Conservation (phyloP, 768 basidiomycete genomes). For the Trametes sanguinea region DNA sequence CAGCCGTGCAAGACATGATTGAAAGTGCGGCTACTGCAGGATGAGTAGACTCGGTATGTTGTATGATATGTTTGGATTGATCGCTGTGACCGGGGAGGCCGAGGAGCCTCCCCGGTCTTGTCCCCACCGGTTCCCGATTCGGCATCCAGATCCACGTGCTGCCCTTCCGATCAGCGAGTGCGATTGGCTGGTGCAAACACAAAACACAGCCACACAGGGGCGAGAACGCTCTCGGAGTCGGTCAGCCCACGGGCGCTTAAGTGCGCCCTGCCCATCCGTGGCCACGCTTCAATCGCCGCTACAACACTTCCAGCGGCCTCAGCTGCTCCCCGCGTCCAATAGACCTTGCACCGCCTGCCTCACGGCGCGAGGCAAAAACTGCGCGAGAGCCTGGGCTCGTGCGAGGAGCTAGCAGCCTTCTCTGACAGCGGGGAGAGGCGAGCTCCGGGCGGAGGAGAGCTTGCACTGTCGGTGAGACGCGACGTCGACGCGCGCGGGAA, state of each 20-base stretch:
- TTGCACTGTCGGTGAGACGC: background rate
- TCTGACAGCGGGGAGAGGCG: background rate
- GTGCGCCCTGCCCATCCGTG: background rate
- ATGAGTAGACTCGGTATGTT: too few relatives aligned
- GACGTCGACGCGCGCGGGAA: background rate
- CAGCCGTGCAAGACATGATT: too few relatives aligned
- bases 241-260: background rate
- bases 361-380: too few relatives aligned
- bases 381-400: too few relatives aligned
- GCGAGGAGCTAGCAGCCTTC: background rate
- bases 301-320: background rate
- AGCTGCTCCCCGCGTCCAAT: background rate
- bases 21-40: too few relatives aligned
- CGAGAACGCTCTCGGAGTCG: constrained; percentile 18
- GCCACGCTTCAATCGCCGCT: background rate
- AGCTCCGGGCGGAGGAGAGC: background rate
- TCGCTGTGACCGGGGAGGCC: background rate
- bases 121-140: constrained; percentile 3
- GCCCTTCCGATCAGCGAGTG: background rate
- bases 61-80: too few relatives aligned
- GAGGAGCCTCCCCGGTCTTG: background rate
- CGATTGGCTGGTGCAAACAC: background rate
- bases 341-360: too few relatives aligned
- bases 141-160: background rate
- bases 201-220: constrained; percentile 20